Base-by-base conservation (phyloP, 192 early-diverging fungal species). In the Backusella luteola region DNA sequence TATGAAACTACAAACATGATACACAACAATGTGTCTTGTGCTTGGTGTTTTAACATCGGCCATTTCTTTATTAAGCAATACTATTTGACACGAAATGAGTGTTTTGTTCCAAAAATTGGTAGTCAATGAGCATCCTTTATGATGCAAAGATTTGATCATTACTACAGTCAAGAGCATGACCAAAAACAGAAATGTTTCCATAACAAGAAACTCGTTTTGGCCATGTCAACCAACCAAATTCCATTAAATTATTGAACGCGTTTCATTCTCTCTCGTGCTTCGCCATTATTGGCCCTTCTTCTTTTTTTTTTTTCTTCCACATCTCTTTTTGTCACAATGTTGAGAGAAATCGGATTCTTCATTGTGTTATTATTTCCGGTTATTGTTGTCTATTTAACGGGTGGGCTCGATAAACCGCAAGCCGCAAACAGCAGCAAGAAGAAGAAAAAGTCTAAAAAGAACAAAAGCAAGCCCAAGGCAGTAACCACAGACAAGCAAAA, bases 371-470 rank as follows among this genome's bases (percentile, higher is more conserved):
- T 76, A 26, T 41, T 76, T n/a, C 79, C 79, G 0, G 36, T 80
- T 34, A 0, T 73, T 23, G 14, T 80, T 9, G 32, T 76, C 1
- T 69, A 69, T n/a, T 32, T 73, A 3, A 32, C 66, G 9, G 56
- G 78, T 4, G 29, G 66, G n/a, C 52, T 41, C 4, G 19, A n/a
- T 36, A 36, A 12, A 49, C 21, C 44, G 21, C 17, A 46, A 34
- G 19, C 66, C 5, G 66, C 35, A 7, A 80, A 73, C 32, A 80
- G 75, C n/a, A 67, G 71, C 15, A 80, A 80, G 34, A 80, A 80
- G 66, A 52, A 70, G 36, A 67, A 68, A 7, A 70, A 74, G 11
- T 52, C 49, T 12, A 79, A 35, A 67, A 53, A 44, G 39, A 46
- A 63, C 12, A 63, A 63, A 63, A 63, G 3, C 56, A 63, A 63